Conservation (phyloP, 1,139 yeast genomes). For the Lodderomyces jiufengensis region DNA sequence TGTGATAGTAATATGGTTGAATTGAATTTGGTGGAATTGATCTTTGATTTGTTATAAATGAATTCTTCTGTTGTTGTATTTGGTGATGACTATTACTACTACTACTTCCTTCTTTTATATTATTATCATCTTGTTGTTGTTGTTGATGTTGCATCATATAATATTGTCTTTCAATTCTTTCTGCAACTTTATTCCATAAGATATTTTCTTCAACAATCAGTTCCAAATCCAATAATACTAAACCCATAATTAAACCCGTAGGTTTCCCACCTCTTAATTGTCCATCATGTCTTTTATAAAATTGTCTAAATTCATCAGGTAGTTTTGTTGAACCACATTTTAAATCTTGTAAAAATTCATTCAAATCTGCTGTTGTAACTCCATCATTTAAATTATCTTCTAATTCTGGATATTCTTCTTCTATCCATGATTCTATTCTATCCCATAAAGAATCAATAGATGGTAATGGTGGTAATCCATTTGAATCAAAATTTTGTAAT, state of each 20-base stretch:
- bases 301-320: conserved; percentile 74
- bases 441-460: conserved; percentile 70
- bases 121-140: conserved; percentile 15
- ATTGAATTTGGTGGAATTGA: conserved; percentile 57
- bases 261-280: conserved; percentile 76
- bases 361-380: conserved; percentile 71
- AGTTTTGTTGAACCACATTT: conserved; percentile 51
- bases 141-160: conserved; percentile 30
- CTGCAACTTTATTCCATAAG: conserved; percentile 70
- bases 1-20: conserved; percentile 53
- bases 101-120: conserved; percentile 6
- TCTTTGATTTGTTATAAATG: conserved; percentile 48
- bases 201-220: conserved; percentile 65
- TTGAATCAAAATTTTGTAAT: conserved; percentile 39
- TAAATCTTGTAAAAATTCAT: conserved; percentile 72
- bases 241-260: conserved; percentile 70
- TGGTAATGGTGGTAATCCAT: conserved; percentile 69
- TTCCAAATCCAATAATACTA: conserved; percentile 68
- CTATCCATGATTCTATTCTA: conserved; percentile 70
- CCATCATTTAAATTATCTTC: conserved; percentile 68
- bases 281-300: conserved; percentile 75
- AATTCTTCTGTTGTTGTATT: conserved; percentile 14
- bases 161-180: conserved; percentile 44
- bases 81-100: conserved; percentile 9
- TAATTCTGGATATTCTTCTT: conserved; percentile 75